Evolutionary conservation across 371 early-diverging fungal genomes (phyloP).

Genomic region (Mortierella sp.): DNA sequence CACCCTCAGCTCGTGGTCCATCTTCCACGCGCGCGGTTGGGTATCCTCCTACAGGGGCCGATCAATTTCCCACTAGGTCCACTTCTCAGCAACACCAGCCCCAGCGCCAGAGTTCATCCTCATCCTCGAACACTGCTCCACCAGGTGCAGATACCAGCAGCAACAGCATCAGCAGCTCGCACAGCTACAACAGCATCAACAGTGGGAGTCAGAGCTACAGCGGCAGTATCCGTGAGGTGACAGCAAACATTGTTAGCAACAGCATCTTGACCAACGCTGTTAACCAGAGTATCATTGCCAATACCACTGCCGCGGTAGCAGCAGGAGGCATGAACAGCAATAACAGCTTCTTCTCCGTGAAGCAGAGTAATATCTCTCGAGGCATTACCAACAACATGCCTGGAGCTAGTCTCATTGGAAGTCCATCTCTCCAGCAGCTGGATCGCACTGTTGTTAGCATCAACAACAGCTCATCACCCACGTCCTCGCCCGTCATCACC

Average conservation of each 20-base stretch:
- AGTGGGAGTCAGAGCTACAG: slow-evolving; percentile 17
- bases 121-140: not conserved
- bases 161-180: slow-evolving; percentile 31
- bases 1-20: not conserved
- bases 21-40: slow-evolving; percentile 17
- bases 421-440: slow-evolving; percentile 3
- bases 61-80: slow-evolving; percentile 2
- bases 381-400: slow-evolving; percentile 11
- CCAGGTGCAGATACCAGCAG: slow-evolving; percentile 34
- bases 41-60: not conserved
- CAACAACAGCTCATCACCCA: slow-evolving; percentile 20
- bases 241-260: slow-evolving; percentile 34
- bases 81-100: slow-evolving; percentile 5
- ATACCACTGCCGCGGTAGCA: not conserved
- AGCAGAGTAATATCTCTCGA: slow-evolving; percentile 10
- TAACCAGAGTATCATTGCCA: slow-evolving; percentile 13
- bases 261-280: slow-evolving; percentile 40
- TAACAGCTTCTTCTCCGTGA: slow-evolving; percentile 39
- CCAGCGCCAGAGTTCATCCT: not conserved
- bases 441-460: not conserved
- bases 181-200: slow-evolving; percentile 21
- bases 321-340: slow-evolving; percentile 35
- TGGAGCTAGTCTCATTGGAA: not conserved
- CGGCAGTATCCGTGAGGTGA: slow-evolving; percentile 6
- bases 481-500: slow-evolving; percentile 16